Percentiles rank a stretch among this genome's conserved stretches.
Conservation (phyloP, 2,329 filamentous ascomycete species). For the Microsporum audouinii region DNA sequence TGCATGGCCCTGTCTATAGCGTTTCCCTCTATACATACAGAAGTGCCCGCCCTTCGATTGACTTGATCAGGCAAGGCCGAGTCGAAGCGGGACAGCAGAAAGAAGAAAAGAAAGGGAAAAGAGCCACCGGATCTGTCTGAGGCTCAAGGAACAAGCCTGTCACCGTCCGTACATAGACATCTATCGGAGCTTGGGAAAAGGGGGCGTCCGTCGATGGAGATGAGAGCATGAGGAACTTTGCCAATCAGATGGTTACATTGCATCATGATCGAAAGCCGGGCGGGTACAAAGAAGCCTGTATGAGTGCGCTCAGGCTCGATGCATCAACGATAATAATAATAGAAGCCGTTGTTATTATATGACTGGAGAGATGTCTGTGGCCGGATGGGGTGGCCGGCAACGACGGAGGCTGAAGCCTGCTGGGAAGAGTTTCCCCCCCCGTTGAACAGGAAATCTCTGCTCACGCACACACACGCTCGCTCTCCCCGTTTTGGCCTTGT, state of each 20-base stretch:
- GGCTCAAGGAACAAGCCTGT: background rate
- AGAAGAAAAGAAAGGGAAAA: background rate
- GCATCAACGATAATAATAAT: too few relatives aligned
- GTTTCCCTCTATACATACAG: too few relatives aligned
- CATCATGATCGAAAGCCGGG: background rate
- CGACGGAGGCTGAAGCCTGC: too few relatives aligned
- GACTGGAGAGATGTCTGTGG: too few relatives aligned
- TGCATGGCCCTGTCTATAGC: background rate
- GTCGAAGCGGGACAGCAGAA: background rate
- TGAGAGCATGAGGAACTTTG: background rate
- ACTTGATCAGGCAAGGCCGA: background rate
- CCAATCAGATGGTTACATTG: background rate
- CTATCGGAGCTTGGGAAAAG: background rate
- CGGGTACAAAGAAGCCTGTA: background rate
- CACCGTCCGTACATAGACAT: background rate
- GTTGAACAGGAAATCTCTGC: too few relatives aligned
- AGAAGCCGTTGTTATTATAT: too few relatives aligned
- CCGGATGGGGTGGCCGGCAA: too few relatives aligned
- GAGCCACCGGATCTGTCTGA: background rate
- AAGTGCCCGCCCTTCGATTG: background rate
- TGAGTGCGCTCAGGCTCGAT: background rate
- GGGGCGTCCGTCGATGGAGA: background rate
- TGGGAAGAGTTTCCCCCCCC: too few relatives aligned
- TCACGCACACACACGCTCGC: too few relatives aligned
- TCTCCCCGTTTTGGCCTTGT: too few relatives aligned